Evolutionary conservation across 75 land plant genomes (phyloP).

Genomic region (Picea glauca): DNA sequence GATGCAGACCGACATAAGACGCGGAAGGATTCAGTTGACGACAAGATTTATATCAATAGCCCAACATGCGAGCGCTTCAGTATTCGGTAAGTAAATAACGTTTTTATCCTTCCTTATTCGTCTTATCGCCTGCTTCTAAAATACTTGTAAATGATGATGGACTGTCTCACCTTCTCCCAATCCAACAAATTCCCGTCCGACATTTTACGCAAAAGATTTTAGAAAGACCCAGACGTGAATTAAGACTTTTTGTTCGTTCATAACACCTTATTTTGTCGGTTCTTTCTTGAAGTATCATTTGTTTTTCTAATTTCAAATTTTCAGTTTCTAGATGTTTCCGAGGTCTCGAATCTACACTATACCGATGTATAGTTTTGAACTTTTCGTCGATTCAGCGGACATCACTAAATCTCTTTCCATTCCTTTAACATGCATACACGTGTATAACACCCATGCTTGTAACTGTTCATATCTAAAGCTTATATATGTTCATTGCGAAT

Average conservation of each 20-base stretch:
- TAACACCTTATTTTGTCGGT: background rate
- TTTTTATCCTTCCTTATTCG: background rate
- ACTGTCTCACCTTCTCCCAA: too few species aligned
- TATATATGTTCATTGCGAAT: too few species aligned
- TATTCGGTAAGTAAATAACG: background rate
- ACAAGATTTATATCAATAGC: background rate
- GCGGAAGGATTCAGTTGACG: background rate
- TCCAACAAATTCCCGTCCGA: background rate
- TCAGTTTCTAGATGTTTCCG: background rate
- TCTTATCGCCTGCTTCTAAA: background rate
- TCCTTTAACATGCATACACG: background rate
- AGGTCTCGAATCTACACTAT: background rate
- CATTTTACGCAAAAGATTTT: background rate
- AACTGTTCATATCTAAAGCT: background rate
- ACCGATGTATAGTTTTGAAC: background rate
- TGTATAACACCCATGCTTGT: background rate
- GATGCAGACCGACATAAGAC: background rate
- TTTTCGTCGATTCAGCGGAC: background rate
- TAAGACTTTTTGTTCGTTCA: background rate
- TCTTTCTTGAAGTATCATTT: too few species aligned
- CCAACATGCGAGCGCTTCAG: conserved; percentile 1
- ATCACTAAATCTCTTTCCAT: background rate
- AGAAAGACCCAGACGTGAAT: background rate
- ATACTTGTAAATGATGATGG: too few species aligned
- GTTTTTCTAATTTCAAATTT: too few species aligned